A percentile compares a stretch with the other conserved stretches of the same genome.
These are phyloP conservation scores for Candida vartiovaarae DNA, from an alignment of 805 yeast species.

Conservation along the genomic window DNA sequence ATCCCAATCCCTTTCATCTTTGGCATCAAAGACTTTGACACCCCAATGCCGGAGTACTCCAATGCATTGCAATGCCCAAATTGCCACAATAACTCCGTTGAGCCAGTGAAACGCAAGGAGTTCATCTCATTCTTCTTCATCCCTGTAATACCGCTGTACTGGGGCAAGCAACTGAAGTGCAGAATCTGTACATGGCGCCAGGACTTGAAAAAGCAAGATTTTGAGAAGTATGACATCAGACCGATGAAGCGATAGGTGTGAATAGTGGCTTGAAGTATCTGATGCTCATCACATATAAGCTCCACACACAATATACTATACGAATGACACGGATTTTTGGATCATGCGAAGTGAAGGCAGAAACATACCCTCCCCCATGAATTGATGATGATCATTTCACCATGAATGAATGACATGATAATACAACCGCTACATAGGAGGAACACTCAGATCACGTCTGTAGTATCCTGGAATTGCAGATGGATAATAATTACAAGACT, in stretches of 20 bases:
- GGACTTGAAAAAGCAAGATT: constrained; percentile 26
- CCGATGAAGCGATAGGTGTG: background rate
- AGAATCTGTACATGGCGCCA: constrained; percentile 44
- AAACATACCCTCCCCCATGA: too few species aligned
- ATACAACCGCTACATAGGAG: too few species aligned
- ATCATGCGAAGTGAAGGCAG: too few species aligned
- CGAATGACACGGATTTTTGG: too few species aligned
- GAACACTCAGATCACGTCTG: too few species aligned
- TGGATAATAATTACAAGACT: too few species aligned
- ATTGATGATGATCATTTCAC: too few species aligned
- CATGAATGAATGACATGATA: too few species aligned
- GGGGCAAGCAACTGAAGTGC: constrained; percentile 45
- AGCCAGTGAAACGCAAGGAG: constrained; percentile 44
- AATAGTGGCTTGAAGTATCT: too few species aligned
- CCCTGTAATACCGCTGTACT: constrained; percentile 47
- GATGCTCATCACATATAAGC: too few species aligned
- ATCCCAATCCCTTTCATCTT: constrained; percentile 22
- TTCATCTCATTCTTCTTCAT: constrained; percentile 48
- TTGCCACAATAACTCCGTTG: constrained; percentile 51
- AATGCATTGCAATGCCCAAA: constrained; percentile 40
- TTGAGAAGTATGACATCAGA: constrained; percentile 22
- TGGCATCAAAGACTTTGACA: constrained; percentile 27
- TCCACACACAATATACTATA: too few species aligned
- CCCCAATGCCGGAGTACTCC: constrained; percentile 19
- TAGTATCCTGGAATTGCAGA: too few species aligned